Percentiles rank a stretch among this genome's conserved stretches.
phyloP scores from a whole-genome alignment of 2,329 filamentous ascomycete genomes.

The Trichoderma cornu-damae region DNA sequence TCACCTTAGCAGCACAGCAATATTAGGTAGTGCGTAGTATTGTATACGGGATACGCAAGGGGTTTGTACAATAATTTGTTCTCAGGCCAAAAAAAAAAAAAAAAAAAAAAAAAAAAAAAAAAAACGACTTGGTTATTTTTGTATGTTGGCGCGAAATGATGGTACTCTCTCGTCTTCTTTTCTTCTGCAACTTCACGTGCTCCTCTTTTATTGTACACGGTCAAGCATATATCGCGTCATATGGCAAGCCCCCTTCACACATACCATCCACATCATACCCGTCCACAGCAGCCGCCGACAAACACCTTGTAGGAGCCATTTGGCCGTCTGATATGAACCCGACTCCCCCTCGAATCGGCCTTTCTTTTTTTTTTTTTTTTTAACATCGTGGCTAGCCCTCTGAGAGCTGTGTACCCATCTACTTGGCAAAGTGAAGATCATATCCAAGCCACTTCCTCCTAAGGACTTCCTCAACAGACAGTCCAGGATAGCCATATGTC shows the following conservation, averaged over 20 bases:
- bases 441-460: conserved; percentile 94
- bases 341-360: background rate
- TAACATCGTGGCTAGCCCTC: background rate
- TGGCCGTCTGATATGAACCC: background rate
- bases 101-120: too few relatives aligned
- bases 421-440: conserved; percentile 98
- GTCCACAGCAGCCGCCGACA: background rate
- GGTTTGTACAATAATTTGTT: background rate
- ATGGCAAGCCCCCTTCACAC: background rate
- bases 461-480: conserved; percentile 71
- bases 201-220: conserved; percentile 10
- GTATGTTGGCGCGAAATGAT: background rate
- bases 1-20: background rate
- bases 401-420: conserved; percentile 27
- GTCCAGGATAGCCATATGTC: conserved; percentile 89
- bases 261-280: too few relatives aligned
- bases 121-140: background rate
- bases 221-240: conserved; percentile 1
- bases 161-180: background rate
- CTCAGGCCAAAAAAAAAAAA: too few relatives aligned
- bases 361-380: background rate
- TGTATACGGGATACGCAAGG: background rate
- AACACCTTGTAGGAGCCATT: background rate
- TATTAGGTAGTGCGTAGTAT: background rate
- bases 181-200: background rate